phyloP scores from a whole-genome alignment of 441 rosid genomes.

The Erodium moschatum region DNA sequence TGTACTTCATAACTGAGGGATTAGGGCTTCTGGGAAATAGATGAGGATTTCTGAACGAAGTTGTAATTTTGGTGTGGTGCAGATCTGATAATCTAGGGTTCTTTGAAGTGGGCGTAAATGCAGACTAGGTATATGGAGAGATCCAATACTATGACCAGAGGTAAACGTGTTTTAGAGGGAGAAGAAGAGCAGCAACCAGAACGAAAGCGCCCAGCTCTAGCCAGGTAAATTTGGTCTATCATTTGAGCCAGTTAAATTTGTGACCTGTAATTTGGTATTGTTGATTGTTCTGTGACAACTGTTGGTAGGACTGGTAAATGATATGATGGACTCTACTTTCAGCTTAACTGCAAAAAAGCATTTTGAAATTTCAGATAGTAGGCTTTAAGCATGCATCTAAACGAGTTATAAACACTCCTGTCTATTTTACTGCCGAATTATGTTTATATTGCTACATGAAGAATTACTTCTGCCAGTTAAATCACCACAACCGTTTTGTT shows the following conservation, averaged over 20 bases:
- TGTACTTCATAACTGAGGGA: neutral
- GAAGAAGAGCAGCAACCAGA: constrained; percentile 66
- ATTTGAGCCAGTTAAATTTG: neutral
- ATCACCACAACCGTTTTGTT: neutral
- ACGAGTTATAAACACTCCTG: neutral
- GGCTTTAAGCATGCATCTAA: neutral
- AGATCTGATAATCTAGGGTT: constrained; percentile 47
- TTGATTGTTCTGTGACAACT: neutral
- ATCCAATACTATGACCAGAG: constrained; percentile 68
- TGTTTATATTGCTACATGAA: neutral
- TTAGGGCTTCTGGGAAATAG: constrained; percentile 10
- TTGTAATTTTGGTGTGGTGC: constrained; percentile 19
- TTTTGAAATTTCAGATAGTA: neutral
- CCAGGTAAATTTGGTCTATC: constrained; percentile 39
- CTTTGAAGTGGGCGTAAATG: constrained; percentile 26
- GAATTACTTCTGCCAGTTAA: neutral
- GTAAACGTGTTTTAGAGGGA: constrained; percentile 67
- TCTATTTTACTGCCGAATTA: neutral
- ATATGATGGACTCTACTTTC: neutral
- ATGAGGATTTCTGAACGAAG: neutral
- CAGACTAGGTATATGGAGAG: constrained; percentile 73
- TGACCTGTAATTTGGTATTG: neutral
- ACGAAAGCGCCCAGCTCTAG: constrained; percentile 83
- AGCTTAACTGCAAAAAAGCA: neutral
- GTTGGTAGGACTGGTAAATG: neutral